phyloP scores from a whole-genome alignment of 768 basidiomycete genomes.

The Tricholoma matsutake region DNA sequence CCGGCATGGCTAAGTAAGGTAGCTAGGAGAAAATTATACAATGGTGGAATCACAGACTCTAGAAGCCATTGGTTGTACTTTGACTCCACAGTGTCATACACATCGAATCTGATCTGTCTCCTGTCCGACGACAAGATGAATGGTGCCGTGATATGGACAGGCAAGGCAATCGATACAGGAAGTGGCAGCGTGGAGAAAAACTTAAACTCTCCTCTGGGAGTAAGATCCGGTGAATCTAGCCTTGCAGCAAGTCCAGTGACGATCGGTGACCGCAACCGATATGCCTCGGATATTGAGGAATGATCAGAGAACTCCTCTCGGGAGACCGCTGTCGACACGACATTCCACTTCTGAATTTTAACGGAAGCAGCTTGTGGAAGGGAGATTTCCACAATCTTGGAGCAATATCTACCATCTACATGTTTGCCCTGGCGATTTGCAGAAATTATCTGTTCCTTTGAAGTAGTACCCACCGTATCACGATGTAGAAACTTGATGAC shows the following conservation, averaged over 20 bases:
- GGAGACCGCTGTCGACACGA: conserved; percentile 3
- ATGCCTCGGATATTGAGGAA: conserved; percentile 11
- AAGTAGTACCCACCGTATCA: neutral
- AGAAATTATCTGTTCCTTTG: neutral
- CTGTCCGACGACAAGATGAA: conserved; percentile 47
- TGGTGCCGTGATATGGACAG: conserved; percentile 44
- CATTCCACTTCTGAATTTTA: conserved; percentile 1
- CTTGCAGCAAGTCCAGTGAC: conserved; percentile 31
- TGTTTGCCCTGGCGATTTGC: neutral
- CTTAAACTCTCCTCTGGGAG: conserved; percentile 12
- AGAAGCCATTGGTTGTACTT: conserved; percentile 44
- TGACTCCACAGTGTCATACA: conserved; percentile 29
- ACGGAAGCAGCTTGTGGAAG: neutral
- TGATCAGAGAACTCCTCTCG: neutral
- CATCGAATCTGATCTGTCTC: conserved; percentile 40
- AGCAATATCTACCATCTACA: neutral
- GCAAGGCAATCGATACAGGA: conserved; percentile 35
- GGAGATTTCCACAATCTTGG: neutral
- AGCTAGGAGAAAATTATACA: conserved; percentile 40
- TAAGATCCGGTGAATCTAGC: conserved; percentile 8
- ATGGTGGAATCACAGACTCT: conserved; percentile 27
- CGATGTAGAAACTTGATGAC: conserved; percentile 27
- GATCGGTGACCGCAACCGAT: conserved; percentile 29
- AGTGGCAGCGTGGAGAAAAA: conserved; percentile 47
- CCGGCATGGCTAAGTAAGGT: conserved; percentile 18